Percentiles rank a stretch among this genome's conserved stretches.
These are phyloP conservation scores for Eurotiales sp. DNA, from an alignment of 2,329 filamentous ascomycete species.

Conservation along the genomic window DNA sequence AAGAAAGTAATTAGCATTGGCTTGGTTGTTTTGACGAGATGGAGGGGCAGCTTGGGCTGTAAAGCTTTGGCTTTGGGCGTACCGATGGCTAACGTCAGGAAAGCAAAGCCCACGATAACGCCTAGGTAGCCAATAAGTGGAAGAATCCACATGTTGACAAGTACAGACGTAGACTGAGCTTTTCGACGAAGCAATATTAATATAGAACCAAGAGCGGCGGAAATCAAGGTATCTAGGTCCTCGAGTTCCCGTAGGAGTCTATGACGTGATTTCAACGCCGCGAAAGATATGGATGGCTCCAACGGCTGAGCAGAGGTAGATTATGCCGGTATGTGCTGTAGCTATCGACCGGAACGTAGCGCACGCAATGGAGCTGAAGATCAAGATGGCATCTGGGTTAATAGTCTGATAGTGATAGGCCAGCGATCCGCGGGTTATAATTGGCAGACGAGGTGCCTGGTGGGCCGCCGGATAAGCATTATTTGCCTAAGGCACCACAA, in stretches of 20 bases:
- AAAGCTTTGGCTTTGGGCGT: constrained; percentile 33
- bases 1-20: constrained; percentile 5
- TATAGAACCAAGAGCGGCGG: neutral
- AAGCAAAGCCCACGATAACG: constrained; percentile 82
- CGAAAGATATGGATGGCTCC: neutral
- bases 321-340: no score
- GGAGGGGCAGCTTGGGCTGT: no score
- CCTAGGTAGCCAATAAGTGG: constrained; percentile 87
- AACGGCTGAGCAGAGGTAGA: no score
- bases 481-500: constrained; percentile 11
- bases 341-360: no score
- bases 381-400: constrained; percentile 5
- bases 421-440: no score
- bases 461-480: neutral
- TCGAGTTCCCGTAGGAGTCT: neutral
- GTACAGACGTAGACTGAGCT: no score
- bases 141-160: constrained; percentile 78
- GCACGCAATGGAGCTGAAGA: neutral
- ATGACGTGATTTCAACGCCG: neutral
- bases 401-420: constrained; percentile 10
- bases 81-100: constrained; percentile 92
- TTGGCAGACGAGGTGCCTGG: no score
- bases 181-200: no score
- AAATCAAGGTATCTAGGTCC: no score
- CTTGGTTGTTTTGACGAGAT: constrained; percentile 5